Evolutionary conservation across 1,284 basidiomycete species (phyloP).

Genomic region (Erythrobasidium hasegawianum): DNA sequence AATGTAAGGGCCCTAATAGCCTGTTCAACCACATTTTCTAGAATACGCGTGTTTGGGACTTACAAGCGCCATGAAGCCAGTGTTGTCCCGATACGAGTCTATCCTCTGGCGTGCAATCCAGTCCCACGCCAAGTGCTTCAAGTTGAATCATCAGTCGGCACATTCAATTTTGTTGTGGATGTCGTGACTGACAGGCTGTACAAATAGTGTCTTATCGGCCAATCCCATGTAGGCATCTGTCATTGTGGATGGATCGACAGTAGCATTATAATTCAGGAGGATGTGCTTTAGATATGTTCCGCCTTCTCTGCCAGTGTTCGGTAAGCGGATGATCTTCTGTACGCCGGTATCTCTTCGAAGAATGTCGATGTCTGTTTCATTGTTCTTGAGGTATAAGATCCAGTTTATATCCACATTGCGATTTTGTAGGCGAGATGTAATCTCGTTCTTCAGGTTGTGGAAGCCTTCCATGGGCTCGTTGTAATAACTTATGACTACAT

Average conservation of each 20-base stretch:
- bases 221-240: conserved; percentile 13
- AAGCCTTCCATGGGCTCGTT: conserved; percentile 22
- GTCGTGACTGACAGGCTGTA: conserved; percentile 27
- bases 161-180: too few relatives aligned
- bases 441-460: background rate
- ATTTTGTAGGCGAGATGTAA: background rate
- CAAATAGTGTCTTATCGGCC: conserved; percentile 39
- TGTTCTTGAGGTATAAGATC: background rate
- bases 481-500: conserved; percentile 34
- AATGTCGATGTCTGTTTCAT: background rate
- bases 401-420: background rate
- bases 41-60: background rate
- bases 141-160: background rate
- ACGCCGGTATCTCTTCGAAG: conserved; percentile 8
- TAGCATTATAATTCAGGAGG: conserved; percentile 35
- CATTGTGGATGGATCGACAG: conserved; percentile 8
- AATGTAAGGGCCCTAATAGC: background rate
- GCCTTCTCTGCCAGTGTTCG: conserved; percentile 42
- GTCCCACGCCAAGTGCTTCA: conserved; percentile 36
- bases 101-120: conserved; percentile 36
- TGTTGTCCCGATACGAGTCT: conserved; percentile 21
- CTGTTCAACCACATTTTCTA: background rate
- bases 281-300: conserved; percentile 44
- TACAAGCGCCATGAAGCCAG: conserved; percentile 26
- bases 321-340: conserved; percentile 38